Evolutionary conservation across 192 early-diverging fungal genomes (phyloP).

Genomic region (Umbelopsis ramanniana): DNA sequence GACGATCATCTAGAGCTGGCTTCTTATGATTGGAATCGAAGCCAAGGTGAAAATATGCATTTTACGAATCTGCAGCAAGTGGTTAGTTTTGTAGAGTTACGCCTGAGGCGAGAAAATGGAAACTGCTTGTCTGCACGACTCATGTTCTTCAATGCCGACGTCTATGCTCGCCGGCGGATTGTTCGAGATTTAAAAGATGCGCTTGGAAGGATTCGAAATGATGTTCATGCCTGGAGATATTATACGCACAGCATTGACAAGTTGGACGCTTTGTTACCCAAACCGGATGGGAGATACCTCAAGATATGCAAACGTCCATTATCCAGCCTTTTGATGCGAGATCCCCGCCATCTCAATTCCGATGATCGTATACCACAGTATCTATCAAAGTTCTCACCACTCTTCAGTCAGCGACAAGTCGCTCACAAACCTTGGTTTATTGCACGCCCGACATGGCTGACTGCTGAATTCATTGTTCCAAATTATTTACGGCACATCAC

Average conservation of each 20-base stretch:
- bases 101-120: constrained; percentile 33
- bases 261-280: background rate
- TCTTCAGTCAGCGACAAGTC: constrained; percentile 7
- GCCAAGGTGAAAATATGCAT: background rate
- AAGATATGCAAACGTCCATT: constrained; percentile 43
- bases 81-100: constrained; percentile 28
- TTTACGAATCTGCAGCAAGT: background rate
- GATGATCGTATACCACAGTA: constrained; percentile 13
- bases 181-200: constrained; percentile 26
- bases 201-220: background rate
- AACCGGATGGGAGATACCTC: constrained; percentile 13
- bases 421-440: constrained; percentile 35
- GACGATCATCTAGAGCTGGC: constrained; percentile 7
- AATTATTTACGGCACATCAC: constrained; percentile 54
- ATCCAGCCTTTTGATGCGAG: constrained; percentile 50
- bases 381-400: constrained; percentile 9
- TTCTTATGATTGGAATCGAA: background rate
- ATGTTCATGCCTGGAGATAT: background rate
- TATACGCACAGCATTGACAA: background rate
- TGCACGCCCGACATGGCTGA: constrained; percentile 30
- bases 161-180: constrained; percentile 14
- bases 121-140: constrained; percentile 29
- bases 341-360: constrained; percentile 33
- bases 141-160: constrained; percentile 40
- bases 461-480: constrained; percentile 47